A percentile compares a stretch with the other conserved stretches of the same genome.
Conservation (phyloP, 805 yeast genomes). For the Starmerella floricola region DNA sequence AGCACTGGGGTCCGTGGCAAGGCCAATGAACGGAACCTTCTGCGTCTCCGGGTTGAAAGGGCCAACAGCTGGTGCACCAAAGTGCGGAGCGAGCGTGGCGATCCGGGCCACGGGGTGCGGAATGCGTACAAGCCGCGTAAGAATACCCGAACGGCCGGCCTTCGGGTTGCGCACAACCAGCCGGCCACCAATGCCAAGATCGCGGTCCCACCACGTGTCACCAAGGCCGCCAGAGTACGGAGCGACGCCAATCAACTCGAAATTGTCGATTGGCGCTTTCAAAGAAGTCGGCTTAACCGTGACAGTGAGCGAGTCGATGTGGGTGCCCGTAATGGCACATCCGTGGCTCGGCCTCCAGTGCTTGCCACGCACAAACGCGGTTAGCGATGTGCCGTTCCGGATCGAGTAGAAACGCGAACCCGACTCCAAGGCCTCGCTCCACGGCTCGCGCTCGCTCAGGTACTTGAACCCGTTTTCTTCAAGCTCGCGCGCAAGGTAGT, state of each 20-base stretch:
- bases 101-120: constrained; percentile 52
- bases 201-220: constrained; percentile 69
- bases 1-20: constrained; percentile 26
- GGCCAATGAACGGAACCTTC: constrained; percentile 70
- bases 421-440: constrained; percentile 35
- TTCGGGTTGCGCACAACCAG: constrained; percentile 40
- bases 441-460: constrained; percentile 49
- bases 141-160: constrained; percentile 18
- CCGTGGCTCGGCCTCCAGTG: constrained; percentile 50
- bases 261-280: constrained; percentile 55
- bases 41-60: constrained; percentile 73
- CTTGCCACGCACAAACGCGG: constrained; percentile 59
- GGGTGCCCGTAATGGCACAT: constrained; percentile 64
- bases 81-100: constrained; percentile 80
- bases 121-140: constrained; percentile 30
- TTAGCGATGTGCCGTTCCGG: constrained; percentile 55
- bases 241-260: constrained; percentile 67
- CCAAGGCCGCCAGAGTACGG: constrained; percentile 56
- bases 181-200: constrained; percentile 73
- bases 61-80: constrained; percentile 54
- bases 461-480: constrained; percentile 50
- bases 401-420: constrained; percentile 47
- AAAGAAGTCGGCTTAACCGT: constrained; percentile 61
- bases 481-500: constrained; percentile 38
- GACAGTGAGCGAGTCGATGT: constrained; percentile 59